Evolutionary conservation across 176 grass and related monocot species (phyloP).

Genomic region (Raddia distichophylla): DNA sequence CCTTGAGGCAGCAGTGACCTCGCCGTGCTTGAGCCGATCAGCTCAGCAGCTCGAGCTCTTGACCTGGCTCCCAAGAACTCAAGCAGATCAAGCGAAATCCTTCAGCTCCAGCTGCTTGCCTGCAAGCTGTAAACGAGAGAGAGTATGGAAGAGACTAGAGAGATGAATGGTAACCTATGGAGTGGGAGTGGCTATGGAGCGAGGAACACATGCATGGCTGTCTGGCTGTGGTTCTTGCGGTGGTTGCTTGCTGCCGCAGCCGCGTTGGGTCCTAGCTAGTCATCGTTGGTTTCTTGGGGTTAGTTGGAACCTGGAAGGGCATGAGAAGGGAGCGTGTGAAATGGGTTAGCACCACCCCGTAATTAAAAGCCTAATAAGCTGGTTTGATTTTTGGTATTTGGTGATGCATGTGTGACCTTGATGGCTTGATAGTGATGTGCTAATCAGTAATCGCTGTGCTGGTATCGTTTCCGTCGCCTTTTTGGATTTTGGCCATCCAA

Average conservation of each 20-base stretch:
- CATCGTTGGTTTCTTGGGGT: not conserved
- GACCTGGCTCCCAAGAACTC: not conserved
- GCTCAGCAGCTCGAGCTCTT: conserved; percentile 15
- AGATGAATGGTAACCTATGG: not conserved
- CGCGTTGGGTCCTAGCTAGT: conserved; percentile 28
- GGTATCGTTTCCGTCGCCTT: not conserved
- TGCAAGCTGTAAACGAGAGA: not conserved
- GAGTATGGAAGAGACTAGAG: not conserved
- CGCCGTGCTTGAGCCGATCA: not conserved
- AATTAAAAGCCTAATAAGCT: not conserved
- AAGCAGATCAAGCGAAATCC: not conserved
- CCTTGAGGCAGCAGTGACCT: not conserved
- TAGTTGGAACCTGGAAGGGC: not conserved
- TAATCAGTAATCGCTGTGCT: too few species aligned
- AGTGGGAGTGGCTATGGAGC: not conserved
- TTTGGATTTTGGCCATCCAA: not conserved
- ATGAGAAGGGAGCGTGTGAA: conserved; percentile 27
- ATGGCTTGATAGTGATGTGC: not conserved
- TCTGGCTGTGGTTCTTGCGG: conserved; percentile 23
- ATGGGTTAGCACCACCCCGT: not conserved
- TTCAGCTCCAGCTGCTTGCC: too few species aligned
- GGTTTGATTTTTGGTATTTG: not conserved
- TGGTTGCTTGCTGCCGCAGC: conserved; percentile 32
- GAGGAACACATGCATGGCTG: conserved; percentile 27
- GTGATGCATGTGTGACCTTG: not conserved